Percentiles rank a stretch among this genome's conserved stretches.
Evolutionary conservation across 805 yeast species (phyloP).

Genomic region (Starmerella sp.): DNA sequence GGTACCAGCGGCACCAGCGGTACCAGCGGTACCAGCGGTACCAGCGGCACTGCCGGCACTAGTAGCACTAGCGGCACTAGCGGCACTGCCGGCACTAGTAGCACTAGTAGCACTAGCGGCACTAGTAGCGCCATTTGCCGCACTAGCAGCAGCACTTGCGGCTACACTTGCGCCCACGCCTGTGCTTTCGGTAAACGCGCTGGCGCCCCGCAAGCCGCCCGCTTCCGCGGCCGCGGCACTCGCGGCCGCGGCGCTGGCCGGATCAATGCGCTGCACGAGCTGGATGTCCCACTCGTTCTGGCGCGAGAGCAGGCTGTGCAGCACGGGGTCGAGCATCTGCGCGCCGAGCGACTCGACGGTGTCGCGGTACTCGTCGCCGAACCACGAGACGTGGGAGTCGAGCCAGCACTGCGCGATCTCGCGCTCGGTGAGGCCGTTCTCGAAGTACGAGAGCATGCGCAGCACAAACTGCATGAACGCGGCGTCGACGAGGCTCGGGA

Average conservation of each 20-base stretch:
- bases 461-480: slow-evolving; percentile 2
- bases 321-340: neutral
- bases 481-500: slow-evolving; percentile 1
- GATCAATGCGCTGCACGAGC: neutral
- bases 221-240: neutral
- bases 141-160: too few species aligned
- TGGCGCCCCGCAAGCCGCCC: neutral
- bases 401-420: slow-evolving; percentile 4
- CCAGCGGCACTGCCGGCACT: too few species aligned
- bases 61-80: too few species aligned
- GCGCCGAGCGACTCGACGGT: neutral
- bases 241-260: neutral
- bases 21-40: neutral
- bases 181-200: too few species aligned
- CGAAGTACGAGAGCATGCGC: neutral
- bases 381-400: neutral
- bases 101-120: too few species aligned
- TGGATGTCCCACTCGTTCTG: neutral
- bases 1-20: neutral
- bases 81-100: too few species aligned
- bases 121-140: too few species aligned
- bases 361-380: neutral
- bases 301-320: neutral
- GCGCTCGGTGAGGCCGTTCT: neutral
- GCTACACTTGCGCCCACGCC: too few species aligned